Evolutionary conservation across 2,329 filamentous ascomycete species (phyloP).

Genomic region (Macrophomina pseudophaseolina): DNA sequence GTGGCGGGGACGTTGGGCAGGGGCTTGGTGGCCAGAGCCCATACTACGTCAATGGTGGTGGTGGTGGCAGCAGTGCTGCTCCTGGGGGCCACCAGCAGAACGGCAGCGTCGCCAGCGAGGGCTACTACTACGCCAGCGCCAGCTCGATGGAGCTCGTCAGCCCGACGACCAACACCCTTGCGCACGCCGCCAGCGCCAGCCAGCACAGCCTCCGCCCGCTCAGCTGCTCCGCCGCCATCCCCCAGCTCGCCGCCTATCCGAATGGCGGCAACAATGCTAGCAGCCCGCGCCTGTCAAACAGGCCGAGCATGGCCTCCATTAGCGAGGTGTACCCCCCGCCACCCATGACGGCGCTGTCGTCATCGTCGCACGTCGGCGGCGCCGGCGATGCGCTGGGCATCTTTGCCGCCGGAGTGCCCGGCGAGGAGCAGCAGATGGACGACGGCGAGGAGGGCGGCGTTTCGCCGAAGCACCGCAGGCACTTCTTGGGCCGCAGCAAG

Average conservation of each 20-base stretch:
- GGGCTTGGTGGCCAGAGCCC: neutral
- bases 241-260: neutral
- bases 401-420: neutral
- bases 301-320: neutral
- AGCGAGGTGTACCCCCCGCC: neutral
- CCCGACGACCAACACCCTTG: neutral
- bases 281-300: constrained; percentile 1
- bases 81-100: too few relatives aligned
- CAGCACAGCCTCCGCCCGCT: constrained; percentile 1
- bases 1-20: neutral
- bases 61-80: too few relatives aligned
- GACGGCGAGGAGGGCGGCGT: neutral
- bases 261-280: neutral
- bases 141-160: neutral
- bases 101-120: too few relatives aligned
- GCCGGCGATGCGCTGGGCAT: neutral
- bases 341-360: neutral
- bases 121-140: neutral
- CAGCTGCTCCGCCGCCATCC: neutral
- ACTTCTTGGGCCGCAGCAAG: neutral
- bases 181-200: neutral
- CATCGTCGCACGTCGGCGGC: neutral
- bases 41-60: too few relatives aligned
- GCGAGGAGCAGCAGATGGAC: neutral
- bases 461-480: neutral